A percentile compares a stretch with the other conserved stretches of the same genome.
Evolutionary conservation across 2,329 filamentous ascomycete genomes (phyloP).

Genomic region (Botrytis elliptica): DNA sequence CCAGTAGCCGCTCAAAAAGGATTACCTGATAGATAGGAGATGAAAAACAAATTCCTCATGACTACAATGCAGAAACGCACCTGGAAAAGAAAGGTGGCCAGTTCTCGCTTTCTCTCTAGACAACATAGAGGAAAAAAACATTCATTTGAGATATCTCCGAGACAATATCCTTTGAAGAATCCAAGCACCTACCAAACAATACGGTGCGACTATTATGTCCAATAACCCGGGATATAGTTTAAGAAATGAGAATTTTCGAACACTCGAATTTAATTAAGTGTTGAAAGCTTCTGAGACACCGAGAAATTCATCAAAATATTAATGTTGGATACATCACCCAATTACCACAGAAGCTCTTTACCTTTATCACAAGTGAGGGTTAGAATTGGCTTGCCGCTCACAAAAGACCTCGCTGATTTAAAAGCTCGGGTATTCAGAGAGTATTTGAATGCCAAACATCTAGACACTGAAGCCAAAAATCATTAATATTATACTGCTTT

Average conservation of each 20-base stretch:
- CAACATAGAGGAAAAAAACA: neutral
- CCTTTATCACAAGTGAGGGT: neutral
- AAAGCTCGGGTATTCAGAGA: neutral
- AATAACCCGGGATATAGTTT: neutral
- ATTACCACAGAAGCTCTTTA: neutral
- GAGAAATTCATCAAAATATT: too few species aligned
- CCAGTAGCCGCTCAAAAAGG: neutral
- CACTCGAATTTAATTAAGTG: neutral
- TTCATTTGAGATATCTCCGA: neutral
- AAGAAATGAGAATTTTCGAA: neutral
- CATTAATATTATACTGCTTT: neutral
- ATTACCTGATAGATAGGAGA: accelerated
- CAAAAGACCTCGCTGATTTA: neutral
- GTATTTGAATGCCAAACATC: neutral
- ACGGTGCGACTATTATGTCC: accelerated
- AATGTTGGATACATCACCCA: too few species aligned
- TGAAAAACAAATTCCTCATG: too few species aligned
- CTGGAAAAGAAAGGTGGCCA: neutral
- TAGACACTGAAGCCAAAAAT: neutral
- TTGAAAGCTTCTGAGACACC: neutral
- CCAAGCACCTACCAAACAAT: neutral
- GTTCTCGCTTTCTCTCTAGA: too few species aligned
- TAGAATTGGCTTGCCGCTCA: neutral
- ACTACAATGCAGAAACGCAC: neutral
- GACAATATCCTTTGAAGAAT: neutral